Base-by-base conservation (phyloP, 2,329 filamentous ascomycete species). In the Cyphellophora attinorum region DNA sequence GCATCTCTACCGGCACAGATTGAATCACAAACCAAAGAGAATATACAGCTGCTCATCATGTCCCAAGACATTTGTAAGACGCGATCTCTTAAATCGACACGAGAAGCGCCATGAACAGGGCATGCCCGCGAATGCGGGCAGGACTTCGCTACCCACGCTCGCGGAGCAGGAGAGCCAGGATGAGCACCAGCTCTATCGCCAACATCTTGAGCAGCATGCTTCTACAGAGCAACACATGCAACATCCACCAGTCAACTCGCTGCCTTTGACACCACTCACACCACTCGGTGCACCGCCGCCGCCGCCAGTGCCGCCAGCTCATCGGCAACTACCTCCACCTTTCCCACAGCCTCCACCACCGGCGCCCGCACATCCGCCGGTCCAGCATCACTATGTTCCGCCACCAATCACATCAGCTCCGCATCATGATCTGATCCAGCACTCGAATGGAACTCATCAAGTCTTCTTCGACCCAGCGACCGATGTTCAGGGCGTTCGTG, bases 41-140 rank as follows among this genome's bases (percentile, higher is more conserved):
- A 32, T 25, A 8, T 25, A 25, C 21, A 25, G n/a, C 21, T 25
- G 21, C 21, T 25, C 21, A 8, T 25, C 17, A 28, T 51, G 50
- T 29, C 46, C 45, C 6, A 52, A 49, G 35, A 38, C 36, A 14
- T 51, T 51, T 36, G 49, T 52, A 17, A 15, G 46, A 39, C 27
- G 43, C 33, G 50, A 52, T 35, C 34, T 51, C n/a, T 37, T 52
- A 14, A 42, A 45, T 14, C 39, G 51, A 27, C 51, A 53, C 34
- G 38, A 50, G 23, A 43, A 45, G 33, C 46, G 50, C 21, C 51
- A 53, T 44, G 49, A 48, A 19, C 42, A 40, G 29, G 51, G 51
- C 14, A 52, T 52, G 51, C 5, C 18, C 32, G 11, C 18, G 11
- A 13, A 11, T 12, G 3, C 14, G 14, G 21, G 18, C 30, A n/a